A percentile compares a stretch with the other conserved stretches of the same genome.
Evolutionary conservation across 2,329 filamentous ascomycete genomes (phyloP).

Genomic region (Zarea fungicola): DNA sequence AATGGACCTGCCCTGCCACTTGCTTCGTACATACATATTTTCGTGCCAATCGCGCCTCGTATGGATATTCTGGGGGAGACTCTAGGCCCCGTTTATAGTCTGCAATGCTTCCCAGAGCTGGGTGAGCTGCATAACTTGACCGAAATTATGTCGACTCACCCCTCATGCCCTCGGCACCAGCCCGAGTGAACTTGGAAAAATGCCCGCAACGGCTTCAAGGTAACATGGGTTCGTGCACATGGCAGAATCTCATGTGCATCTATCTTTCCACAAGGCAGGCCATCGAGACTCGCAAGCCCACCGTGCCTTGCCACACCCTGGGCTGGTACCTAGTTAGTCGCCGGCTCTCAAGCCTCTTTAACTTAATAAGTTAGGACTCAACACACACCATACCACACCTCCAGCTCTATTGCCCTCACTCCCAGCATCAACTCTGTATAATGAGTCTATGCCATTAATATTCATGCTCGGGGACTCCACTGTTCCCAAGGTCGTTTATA

Average conservation of each 20-base stretch:
- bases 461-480: conserved; percentile 11
- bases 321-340: background rate
- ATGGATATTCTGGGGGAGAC: conserved; percentile 8
- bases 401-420: background rate
- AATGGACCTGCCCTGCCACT: conserved; percentile 1
- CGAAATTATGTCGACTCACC: conserved; percentile 10
- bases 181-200: conserved; percentile 3
- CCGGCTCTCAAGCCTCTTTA: background rate
- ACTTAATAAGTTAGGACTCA: conserved; percentile 2
- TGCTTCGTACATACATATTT: too few relatives aligned
- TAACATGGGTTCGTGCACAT: conserved; percentile 7
- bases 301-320: background rate
- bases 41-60: conserved; percentile 12
- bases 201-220: conserved; percentile 1
- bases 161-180: conserved; percentile 9
- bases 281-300: conserved; percentile 8
- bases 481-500: conserved; percentile 11
- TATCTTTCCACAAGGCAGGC: conserved; percentile 10
- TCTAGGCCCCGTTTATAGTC: conserved; percentile 1
- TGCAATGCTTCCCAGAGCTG: background rate
- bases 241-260: conserved; percentile 14
- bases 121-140: conserved; percentile 8
- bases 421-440: conserved; percentile 13
- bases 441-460: conserved; percentile 12
- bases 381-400: conserved; percentile 7